A percentile compares a stretch with the other conserved stretches of the same genome.
phyloP scores from a whole-genome alignment of 192 early-diverging fungal genomes.

The Rhizoclosmatium globosum region DNA sequence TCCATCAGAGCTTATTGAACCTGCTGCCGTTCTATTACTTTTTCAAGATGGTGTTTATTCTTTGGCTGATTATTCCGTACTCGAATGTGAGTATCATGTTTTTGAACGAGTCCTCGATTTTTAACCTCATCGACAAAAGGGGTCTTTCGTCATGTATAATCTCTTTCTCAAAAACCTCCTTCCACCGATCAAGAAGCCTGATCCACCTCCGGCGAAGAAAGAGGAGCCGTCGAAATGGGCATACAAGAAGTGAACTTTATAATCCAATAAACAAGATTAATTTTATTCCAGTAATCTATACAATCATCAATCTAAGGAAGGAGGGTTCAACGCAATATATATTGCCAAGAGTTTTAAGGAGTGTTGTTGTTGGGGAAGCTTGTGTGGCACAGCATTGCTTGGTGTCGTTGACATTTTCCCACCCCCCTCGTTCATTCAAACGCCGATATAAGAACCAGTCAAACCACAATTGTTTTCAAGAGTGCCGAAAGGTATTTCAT shows the following conservation, averaged over 20 bases:
- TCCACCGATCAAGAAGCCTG: conserved; percentile 20
- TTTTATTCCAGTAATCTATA: no score
- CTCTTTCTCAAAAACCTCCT: conserved; percentile 16
- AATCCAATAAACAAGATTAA: no score
- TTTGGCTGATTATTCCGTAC: conserved; percentile 29
- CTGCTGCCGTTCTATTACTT: conserved; percentile 33
- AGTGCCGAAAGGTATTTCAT: no score
- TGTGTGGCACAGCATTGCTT: no score
- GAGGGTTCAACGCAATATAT: no score
- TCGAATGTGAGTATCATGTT: conserved; percentile 8
- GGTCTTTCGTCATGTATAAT: conserved; percentile 22
- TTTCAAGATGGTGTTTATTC: conserved; percentile 29
- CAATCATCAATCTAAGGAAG: no score
- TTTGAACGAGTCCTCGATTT: not conserved
- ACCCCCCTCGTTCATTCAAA: no score
- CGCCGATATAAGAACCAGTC: no score
- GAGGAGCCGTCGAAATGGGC: conserved; percentile 18
- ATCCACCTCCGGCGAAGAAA: conserved; percentile 1
- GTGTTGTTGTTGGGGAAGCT: no score
- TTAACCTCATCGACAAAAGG: not conserved
- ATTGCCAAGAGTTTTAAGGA: no score
- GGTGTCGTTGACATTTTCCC: no score
- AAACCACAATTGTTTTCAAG: no score
- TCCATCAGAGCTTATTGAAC: not conserved
- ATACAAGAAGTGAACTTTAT: not conserved